Percentiles rank a stretch among this genome's conserved stretches.
Conservation (phyloP, 805 yeast species). For the Cyberlindnera saturnus region DNA sequence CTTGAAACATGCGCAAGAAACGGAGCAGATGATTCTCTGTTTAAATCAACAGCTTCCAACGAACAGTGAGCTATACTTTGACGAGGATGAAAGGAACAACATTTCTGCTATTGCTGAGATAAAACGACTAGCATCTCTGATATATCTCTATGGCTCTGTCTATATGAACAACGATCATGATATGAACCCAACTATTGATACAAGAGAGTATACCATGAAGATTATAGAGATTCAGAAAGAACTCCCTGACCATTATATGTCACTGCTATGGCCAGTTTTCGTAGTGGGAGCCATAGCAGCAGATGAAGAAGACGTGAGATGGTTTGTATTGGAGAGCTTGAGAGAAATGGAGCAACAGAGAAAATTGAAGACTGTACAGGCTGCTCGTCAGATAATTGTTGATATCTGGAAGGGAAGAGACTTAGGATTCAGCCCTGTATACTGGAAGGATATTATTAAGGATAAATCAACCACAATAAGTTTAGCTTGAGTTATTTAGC, state of each 20-base stretch:
- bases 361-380: constrained; percentile 32
- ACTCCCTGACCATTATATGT: constrained; percentile 29
- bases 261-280: constrained; percentile 37
- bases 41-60: constrained; percentile 22
- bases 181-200: constrained; percentile 10
- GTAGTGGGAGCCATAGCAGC: constrained; percentile 30
- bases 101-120: constrained; percentile 32
- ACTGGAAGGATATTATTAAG: constrained; percentile 34
- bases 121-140: constrained; percentile 28
- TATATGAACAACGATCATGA: constrained; percentile 18
- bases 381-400: constrained; percentile 30
- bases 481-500: constrained; percentile 24
- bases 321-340: constrained; percentile 32
- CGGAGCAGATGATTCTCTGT: constrained; percentile 22
- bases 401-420: constrained; percentile 37
- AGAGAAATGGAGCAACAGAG: constrained; percentile 31
- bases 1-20: constrained; percentile 22
- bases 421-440: constrained; percentile 19
- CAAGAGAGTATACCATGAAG: constrained; percentile 15
- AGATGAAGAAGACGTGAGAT: constrained; percentile 29
- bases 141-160: constrained; percentile 32
- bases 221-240: constrained; percentile 20
- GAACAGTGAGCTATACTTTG: constrained; percentile 18
- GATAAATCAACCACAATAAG: constrained; percentile 33
- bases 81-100: constrained; percentile 12